Evolutionary conservation across 1,139 yeast genomes (phyloP), one percentile per base, ranked within the genome.

Genomic region (Nadsonia starkeyi-henricii): DNA sequence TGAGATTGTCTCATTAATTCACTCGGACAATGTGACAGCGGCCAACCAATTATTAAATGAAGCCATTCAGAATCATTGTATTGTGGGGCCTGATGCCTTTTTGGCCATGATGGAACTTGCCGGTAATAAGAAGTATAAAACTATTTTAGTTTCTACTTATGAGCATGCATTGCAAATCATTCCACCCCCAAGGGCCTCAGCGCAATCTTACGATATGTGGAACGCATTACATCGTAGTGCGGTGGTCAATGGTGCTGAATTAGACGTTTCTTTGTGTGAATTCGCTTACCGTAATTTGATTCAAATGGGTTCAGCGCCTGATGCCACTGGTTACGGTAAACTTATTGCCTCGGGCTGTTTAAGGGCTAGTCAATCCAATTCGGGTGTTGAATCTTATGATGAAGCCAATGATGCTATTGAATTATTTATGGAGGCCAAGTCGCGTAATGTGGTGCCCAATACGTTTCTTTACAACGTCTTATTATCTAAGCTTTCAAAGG

Each of bases 381-480:
- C 53, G 20, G 30, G 44, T 3, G 49, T 44, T 13, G 52, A 50
- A 7, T 45, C 53, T 15, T 57, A 59, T 23, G 68, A 67, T 47
- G 67, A 61, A 41, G 69, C 68, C 15, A 49, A 58, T 20, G 66
- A 61, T 36, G 70, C 71, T 1, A 45, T 63, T 28, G 46, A 50
- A 19, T 52, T 67, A 39, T 66, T 68, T 50, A 49, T 58, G 41
- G 73, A 70, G 48, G 69, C 72, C 1, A 52, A 52, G n/a, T 47
- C 53, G 1, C 49, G 52, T 43, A 61, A 61, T 20, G 61, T 66
- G 3, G 47, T 39, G 37, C 61, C 67, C 9, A 60, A 60, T 50
- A 64, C 69, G 3, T 65, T 58, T 44, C 53, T 70, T 28, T 69
- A 64, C 54, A 70, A 70, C 52, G 68, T 63, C 7, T 56, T 65